Conservation (phyloP, 495 filamentous ascomycete species). For the Lepraria neglecta region DNA sequence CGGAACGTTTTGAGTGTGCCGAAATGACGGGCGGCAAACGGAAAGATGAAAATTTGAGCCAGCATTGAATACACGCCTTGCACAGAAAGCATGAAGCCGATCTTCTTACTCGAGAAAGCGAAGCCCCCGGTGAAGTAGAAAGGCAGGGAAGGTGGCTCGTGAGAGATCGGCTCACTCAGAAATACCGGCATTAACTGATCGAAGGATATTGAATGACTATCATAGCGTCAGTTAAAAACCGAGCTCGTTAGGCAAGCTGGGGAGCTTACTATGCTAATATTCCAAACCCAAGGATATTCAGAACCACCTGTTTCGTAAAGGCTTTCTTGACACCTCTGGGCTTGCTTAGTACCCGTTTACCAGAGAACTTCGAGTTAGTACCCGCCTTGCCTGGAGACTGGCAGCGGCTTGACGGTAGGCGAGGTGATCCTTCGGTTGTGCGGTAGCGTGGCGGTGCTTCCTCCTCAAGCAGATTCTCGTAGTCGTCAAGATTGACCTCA, state of each 20-base stretch:
- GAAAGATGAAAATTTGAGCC: slow-evolving; percentile 76
- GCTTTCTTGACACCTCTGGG: slow-evolving; percentile 40
- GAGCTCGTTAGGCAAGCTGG: slow-evolving; percentile 13
- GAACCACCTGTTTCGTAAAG: slow-evolving; percentile 75
- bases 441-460: slow-evolving; percentile 59
- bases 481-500: slow-evolving; percentile 37
- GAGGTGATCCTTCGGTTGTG: slow-evolving; percentile 61
- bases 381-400: slow-evolving; percentile 38
- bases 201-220: slow-evolving; percentile 84
- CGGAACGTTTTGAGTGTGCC: slow-evolving; percentile 75
- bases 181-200: slow-evolving; percentile 92
- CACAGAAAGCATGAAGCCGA: slow-evolving; percentile 78
- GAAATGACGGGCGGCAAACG: slow-evolving; percentile 61
- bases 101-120: slow-evolving; percentile 68
- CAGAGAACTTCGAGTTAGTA: slow-evolving; percentile 11
- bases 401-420: slow-evolving; percentile 54
- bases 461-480: slow-evolving; percentile 45
- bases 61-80: slow-evolving; percentile 89
- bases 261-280: slow-evolving; percentile 87
- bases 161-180: slow-evolving; percentile 64
- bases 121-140: slow-evolving; percentile 89
- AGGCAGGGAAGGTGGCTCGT: slow-evolving; percentile 54
- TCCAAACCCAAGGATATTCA: slow-evolving; percentile 82
- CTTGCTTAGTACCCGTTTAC: slow-evolving; percentile 15
- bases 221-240: slow-evolving; percentile 21